These are phyloP conservation scores for Epichloe brachyelytri DNA, from an alignment of 2,329 filamentous ascomycete genomes.

Conservation along the genomic window DNA sequence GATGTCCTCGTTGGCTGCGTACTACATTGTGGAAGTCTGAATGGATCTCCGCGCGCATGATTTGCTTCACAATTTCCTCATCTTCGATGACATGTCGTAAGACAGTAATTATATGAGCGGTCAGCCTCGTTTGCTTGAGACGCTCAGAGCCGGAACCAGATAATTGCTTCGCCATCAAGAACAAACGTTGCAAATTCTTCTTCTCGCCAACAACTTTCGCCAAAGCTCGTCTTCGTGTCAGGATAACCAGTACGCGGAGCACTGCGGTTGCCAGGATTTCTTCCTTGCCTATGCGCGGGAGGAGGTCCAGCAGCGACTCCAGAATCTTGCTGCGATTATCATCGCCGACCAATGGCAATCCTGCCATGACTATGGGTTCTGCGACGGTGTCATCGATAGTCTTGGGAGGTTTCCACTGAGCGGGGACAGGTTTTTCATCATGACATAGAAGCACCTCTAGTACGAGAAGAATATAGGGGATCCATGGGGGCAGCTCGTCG, in stretches of 20 bases:
- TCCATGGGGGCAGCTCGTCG: conserved; percentile 82
- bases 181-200: conserved; percentile 76
- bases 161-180: conserved; percentile 91
- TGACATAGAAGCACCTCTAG: conserved; percentile 83
- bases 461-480: conserved; percentile 79
- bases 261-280: conserved; percentile 73
- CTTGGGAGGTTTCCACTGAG: conserved; percentile 52
- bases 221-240: conserved; percentile 67
- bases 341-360: conserved; percentile 39
- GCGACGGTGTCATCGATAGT: conserved; percentile 35
- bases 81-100: conserved; percentile 91
- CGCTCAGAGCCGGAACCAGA: conserved; percentile 65
- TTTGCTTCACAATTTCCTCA: conserved; percentile 75
- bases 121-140: conserved; percentile 43
- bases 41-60: conserved; percentile 83
- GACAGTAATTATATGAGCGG: conserved; percentile 64
- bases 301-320: conserved; percentile 63
- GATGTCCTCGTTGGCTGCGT: conserved; percentile 34
- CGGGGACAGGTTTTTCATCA: conserved; percentile 67
- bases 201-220: conserved; percentile 72
- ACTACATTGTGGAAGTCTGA: conserved; percentile 52
- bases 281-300: conserved; percentile 81
- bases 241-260: conserved; percentile 69
- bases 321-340: conserved; percentile 62
- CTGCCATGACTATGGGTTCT: conserved; percentile 46